Percentiles rank a stretch among this genome's conserved stretches.
These are phyloP conservation scores for Termitomyces sp. DNA, from an alignment of 768 basidiomycete species.

Conservation along the genomic window DNA sequence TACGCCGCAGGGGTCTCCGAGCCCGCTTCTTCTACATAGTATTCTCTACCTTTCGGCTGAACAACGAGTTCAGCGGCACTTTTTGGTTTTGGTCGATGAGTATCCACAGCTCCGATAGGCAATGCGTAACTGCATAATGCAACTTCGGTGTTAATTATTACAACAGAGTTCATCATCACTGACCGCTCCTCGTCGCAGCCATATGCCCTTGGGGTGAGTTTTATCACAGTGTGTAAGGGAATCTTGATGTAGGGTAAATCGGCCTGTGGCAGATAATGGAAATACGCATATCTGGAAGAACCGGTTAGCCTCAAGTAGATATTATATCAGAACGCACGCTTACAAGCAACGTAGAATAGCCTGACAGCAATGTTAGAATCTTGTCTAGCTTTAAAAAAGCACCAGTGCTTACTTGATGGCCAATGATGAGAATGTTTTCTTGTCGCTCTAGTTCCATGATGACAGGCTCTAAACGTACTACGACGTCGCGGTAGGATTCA, in stretches of 20 bases:
- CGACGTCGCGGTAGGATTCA: conserved; percentile 97
- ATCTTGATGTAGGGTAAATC: conserved; percentile 99
- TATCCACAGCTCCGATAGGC: conserved; percentile 92
- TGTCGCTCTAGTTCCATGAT: conserved; percentile 99
- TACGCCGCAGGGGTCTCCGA: not conserved
- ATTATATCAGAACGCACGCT: conserved; percentile 22
- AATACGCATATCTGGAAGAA: conserved; percentile 84
- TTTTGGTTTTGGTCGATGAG: conserved; percentile 71
- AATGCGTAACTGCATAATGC: conserved; percentile 63
- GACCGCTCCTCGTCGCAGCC: conserved; percentile 97
- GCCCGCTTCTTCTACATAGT: conserved; percentile 31
- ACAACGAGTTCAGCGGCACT: conserved; percentile 28
- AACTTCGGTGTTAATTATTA: conserved; percentile 1
- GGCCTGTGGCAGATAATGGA: conserved; percentile 86
- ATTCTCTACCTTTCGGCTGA: conserved; percentile 37
- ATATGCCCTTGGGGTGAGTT: conserved; percentile 96
- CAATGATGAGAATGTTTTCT: conserved; percentile 94
- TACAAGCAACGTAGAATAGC: conserved; percentile 79
- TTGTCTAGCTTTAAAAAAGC: not conserved
- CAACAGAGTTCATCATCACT: conserved; percentile 10
- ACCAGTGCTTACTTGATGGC: conserved; percentile 68
- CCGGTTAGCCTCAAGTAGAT: conserved; percentile 16
- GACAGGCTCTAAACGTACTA: conserved; percentile 91
- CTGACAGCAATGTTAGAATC: conserved; percentile 25
- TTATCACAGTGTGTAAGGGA: conserved; percentile 95